Conservation (phyloP, 1,284 basidiomycete species). For the Trametes pubescens region DNA sequence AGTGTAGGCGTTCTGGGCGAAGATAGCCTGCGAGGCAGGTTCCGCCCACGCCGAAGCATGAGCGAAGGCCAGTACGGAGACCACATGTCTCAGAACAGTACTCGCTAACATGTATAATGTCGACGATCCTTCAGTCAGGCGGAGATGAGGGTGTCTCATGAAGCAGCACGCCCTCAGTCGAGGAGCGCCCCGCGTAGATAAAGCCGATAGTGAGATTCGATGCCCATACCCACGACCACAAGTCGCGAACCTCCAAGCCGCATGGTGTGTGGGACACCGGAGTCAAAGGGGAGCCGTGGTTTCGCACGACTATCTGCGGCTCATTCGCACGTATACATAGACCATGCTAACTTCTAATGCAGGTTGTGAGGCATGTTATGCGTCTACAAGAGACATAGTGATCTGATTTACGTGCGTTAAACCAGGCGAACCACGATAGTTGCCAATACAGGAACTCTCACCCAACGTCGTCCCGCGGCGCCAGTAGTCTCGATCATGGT, state of each 20-base stretch:
- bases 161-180: neutral
- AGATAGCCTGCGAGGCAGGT: neutral
- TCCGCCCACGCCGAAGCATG: neutral
- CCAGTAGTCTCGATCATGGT: neutral
- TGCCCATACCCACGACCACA: neutral
- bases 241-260: too few species aligned
- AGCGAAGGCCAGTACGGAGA: neutral
- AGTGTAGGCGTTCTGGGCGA: slow-evolving; percentile 12
- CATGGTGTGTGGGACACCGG: neutral
- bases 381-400: too few species aligned
- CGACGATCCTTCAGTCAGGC: too few species aligned
- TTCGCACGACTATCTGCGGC: neutral
- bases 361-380: too few species aligned
- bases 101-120: too few species aligned
- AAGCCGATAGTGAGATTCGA: neutral
- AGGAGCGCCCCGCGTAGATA: neutral
- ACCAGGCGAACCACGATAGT: neutral
- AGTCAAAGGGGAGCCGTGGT: neutral
- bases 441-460: neutral
- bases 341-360: too few species aligned
- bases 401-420: too few species aligned
- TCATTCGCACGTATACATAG: too few species aligned
- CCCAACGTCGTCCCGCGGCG: neutral
- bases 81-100: neutral
- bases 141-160: neutral